These are phyloP conservation scores for Erodium trifolium DNA, from an alignment of 441 rosid genomes.

Conservation along the genomic window DNA sequence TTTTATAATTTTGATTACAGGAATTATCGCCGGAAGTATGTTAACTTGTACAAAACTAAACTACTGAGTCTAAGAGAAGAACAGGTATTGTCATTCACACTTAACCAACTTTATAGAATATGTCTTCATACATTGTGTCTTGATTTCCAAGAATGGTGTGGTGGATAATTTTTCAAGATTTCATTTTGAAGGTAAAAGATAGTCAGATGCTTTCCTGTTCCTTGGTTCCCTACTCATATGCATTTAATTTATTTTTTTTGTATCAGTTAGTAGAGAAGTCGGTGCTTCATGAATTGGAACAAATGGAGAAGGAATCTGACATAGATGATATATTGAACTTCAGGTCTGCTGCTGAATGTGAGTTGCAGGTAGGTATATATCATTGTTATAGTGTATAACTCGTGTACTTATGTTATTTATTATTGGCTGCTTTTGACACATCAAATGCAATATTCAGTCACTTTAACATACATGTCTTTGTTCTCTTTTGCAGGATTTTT, in stretches of 20 bases:
- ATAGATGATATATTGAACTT: conserved; percentile 76
- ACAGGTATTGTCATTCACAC: conserved; percentile 48
- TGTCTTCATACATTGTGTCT: no score
- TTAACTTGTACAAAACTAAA: conserved; percentile 66
- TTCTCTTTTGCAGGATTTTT: conserved; percentile 43
- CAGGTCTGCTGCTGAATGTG: conserved; percentile 77
- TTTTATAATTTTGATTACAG: conserved; percentile 33
- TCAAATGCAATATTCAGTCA: not conserved
- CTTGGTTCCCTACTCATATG: conserved; percentile 10
- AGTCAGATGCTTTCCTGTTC: conserved; percentile 15
- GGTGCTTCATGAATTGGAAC: conserved; percentile 65
- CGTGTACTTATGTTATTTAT: conserved; percentile 12
- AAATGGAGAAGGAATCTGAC: conserved; percentile 85
- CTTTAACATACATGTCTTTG: conserved; percentile 18
- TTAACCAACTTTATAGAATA: no score
- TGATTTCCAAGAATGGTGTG: no score
- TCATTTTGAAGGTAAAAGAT: not conserved
- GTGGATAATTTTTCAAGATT: not conserved
- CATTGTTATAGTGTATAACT: conserved; percentile 14
- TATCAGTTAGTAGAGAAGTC: conserved; percentile 59
- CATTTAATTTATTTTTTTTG: conserved; percentile 16
- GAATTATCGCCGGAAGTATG: conserved; percentile 64
- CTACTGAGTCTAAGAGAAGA: conserved; percentile 65
- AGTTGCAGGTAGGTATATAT: conserved; percentile 62
- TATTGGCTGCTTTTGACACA: conserved; percentile 13